Evolutionary conservation across 805 yeast genomes (phyloP).

Genomic region (Yarrowia phangngaensis): DNA sequence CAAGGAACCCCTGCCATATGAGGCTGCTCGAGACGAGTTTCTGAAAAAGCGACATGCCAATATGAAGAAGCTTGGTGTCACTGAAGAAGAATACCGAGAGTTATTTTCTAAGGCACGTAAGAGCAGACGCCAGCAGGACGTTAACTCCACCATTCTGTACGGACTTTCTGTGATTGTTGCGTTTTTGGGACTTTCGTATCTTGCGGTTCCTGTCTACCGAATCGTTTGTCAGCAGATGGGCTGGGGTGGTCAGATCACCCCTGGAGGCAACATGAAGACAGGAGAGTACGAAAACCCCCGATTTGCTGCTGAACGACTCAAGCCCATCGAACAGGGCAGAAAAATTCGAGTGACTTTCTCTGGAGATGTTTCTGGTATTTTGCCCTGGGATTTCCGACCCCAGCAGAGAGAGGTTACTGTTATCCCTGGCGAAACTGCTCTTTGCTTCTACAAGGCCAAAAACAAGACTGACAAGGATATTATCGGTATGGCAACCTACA

Average conservation of each 20-base stretch:
- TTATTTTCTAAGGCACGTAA: slow-evolving; percentile 15
- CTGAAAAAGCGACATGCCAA: slow-evolving; percentile 6
- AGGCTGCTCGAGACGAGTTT: slow-evolving; percentile 22
- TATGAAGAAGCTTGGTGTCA: slow-evolving; percentile 27
- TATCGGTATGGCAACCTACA: slow-evolving; percentile 97
- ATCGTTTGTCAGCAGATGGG: slow-evolving; percentile 93
- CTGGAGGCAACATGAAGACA: slow-evolving; percentile 23
- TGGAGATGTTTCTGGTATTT: slow-evolving; percentile 80
- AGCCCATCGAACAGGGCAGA: slow-evolving; percentile 81
- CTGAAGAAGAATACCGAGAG: slow-evolving; percentile 19
- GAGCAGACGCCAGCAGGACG: slow-evolving; percentile 27
- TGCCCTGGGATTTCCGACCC: slow-evolving; percentile 95
- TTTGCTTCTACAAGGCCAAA: slow-evolving; percentile 91
- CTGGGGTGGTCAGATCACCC: slow-evolving; percentile 91
- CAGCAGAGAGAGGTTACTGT: slow-evolving; percentile 90
- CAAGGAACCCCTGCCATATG: slow-evolving; percentile 9
- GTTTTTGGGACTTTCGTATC: slow-evolving; percentile 75
- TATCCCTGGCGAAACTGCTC: slow-evolving; percentile 95
- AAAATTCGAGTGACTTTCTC: slow-evolving; percentile 83
- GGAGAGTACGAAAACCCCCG: slow-evolving; percentile 50
- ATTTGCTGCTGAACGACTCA: slow-evolving; percentile 80
- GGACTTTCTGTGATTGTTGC: slow-evolving; percentile 56
- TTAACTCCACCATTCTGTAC: slow-evolving; percentile 32
- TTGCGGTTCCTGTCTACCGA: slow-evolving; percentile 89
- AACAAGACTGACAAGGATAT: slow-evolving; percentile 82